These are phyloP conservation scores for Ascochyta rabiei DNA, from an alignment of 2,329 filamentous ascomycete species.

Conservation along the genomic window DNA sequence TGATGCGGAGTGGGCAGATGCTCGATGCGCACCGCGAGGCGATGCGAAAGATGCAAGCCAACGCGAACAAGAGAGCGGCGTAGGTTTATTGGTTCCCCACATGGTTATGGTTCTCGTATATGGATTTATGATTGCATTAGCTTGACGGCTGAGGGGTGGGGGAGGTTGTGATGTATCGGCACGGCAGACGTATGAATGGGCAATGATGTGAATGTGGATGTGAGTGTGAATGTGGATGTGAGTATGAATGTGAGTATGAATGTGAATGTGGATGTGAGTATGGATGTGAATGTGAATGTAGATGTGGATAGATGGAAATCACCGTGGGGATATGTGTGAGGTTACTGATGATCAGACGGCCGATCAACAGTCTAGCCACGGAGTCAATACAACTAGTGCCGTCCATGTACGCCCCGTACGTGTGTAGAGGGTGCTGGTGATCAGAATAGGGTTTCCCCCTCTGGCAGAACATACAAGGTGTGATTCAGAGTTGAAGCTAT, in stretches of 20 bases:
- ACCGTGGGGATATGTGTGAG: too few species aligned
- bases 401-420: too few species aligned
- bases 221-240: background rate
- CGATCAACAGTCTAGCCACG: background rate
- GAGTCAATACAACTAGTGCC: background rate
- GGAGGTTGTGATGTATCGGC: background rate
- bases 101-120: background rate
- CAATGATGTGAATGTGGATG: background rate
- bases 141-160: background rate
- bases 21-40: constrained; percentile 78
- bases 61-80: constrained; percentile 52
- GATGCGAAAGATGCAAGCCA: constrained; percentile 77
- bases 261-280: background rate
- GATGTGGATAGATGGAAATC: background rate
- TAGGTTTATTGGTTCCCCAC: constrained; percentile 15
- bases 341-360: background rate
- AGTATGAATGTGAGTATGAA: background rate
- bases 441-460: too few species aligned
- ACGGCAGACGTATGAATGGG: background rate
- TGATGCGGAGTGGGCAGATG: constrained; percentile 78
- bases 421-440: too few species aligned
- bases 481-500: too few species aligned
- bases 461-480: too few species aligned
- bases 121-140: constrained; percentile 8
- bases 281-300: background rate